phyloP scores from a whole-genome alignment of 1,139 yeast genomes.

The Hanseniaspora gamundiae region DNA sequence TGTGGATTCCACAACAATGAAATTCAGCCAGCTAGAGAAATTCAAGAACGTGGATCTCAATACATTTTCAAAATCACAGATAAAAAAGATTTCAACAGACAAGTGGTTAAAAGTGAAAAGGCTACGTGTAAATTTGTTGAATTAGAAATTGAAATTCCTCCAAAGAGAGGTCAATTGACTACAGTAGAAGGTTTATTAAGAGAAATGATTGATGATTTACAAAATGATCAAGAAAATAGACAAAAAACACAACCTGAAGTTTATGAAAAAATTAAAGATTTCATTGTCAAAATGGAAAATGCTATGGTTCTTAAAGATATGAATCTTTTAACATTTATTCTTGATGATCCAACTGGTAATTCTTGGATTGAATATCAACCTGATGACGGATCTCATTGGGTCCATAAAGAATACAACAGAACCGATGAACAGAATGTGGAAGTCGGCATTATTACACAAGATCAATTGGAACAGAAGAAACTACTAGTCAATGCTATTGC shows the following conservation, averaged over 20 bases:
- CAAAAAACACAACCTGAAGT: background rate
- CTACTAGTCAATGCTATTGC: slow-evolving; percentile 7
- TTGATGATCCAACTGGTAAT: slow-evolving; percentile 96
- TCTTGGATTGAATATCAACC: slow-evolving; percentile 92
- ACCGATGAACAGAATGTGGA: slow-evolving; percentile 80
- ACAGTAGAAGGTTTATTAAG: slow-evolving; percentile 79
- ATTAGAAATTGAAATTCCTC: slow-evolving; percentile 88
- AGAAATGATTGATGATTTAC: slow-evolving; percentile 76
- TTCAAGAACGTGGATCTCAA: slow-evolving; percentile 77
- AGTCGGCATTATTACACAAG: slow-evolving; percentile 77
- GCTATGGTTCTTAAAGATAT: slow-evolving; percentile 1
- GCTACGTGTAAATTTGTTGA: slow-evolving; percentile 76
- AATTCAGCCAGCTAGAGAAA: slow-evolving; percentile 84
- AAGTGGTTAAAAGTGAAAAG: slow-evolving; percentile 82
- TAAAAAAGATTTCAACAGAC: slow-evolving; percentile 73
- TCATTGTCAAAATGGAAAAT: slow-evolving; percentile 1
- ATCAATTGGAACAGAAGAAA: slow-evolving; percentile 41
- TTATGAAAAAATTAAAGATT: slow-evolving; percentile 5
- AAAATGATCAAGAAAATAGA: slow-evolving; percentile 7
- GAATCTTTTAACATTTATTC: slow-evolving; percentile 42
- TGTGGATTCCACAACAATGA: slow-evolving; percentile 88
- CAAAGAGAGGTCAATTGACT: slow-evolving; percentile 86
- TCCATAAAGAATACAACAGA: slow-evolving; percentile 70
- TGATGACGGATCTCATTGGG: slow-evolving; percentile 83
- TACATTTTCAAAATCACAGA: slow-evolving; percentile 60